phyloP scores from a whole-genome alignment of 495 filamentous ascomycete species.

The Talaromyces liani region DNA sequence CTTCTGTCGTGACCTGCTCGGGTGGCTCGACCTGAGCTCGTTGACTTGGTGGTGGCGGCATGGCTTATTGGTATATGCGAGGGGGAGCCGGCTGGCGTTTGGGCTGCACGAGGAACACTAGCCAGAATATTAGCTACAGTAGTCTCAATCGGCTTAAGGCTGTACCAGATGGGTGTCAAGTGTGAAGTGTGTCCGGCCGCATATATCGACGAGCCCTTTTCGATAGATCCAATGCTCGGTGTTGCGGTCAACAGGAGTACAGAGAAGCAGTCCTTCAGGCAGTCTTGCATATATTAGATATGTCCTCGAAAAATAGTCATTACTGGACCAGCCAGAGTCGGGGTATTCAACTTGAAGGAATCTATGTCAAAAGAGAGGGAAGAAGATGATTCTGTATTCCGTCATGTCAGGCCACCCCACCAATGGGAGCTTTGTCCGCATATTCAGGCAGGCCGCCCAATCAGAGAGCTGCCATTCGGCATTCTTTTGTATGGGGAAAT shows the following conservation, averaged over 20 bases:
- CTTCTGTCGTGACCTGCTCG: conserved; percentile 32
- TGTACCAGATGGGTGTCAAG: background rate
- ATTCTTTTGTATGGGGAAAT: background rate
- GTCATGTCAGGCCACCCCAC: background rate
- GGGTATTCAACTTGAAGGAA: background rate
- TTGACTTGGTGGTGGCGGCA: conserved; percentile 35
- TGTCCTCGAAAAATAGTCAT: background rate
- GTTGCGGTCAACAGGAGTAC: background rate
- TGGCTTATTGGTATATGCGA: conserved; percentile 11
- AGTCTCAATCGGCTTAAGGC: background rate
- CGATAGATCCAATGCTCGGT: background rate
- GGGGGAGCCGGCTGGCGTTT: background rate
- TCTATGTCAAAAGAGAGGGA: background rate
- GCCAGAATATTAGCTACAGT: background rate
- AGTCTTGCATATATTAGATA: background rate
- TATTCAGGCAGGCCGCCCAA: background rate
- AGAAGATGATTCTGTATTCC: background rate
- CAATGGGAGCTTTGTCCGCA: background rate
- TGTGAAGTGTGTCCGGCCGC: background rate
- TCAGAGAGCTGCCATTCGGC: background rate
- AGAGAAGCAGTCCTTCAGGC: no score
- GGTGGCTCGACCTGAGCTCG: conserved; percentile 33
- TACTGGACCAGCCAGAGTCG: background rate
- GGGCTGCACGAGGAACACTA: background rate
- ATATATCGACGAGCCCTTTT: background rate